Conservation (phyloP, 2,329 filamentous ascomycete species). For the Pseudocercospora pini-densiflorae region DNA sequence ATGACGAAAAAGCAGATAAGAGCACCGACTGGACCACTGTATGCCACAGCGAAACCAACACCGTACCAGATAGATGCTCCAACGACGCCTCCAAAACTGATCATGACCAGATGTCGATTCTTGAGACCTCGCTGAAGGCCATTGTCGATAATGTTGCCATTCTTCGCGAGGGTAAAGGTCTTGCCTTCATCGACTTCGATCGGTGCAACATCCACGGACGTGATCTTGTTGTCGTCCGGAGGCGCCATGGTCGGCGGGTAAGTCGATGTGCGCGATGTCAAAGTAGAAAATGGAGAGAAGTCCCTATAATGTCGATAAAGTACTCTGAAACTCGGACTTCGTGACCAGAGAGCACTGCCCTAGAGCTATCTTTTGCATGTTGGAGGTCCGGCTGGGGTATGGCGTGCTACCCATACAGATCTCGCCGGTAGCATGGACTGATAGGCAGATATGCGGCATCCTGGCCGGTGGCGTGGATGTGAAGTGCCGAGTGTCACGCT, state of each 20-base stretch:
- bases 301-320: not conserved
- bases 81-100: conserved; percentile 25
- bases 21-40: conserved; percentile 22
- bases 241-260: not conserved
- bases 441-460: not conserved
- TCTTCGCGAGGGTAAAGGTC: conserved; percentile 9
- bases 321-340: not conserved
- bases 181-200: conserved; percentile 9
- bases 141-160: conserved; percentile 20
- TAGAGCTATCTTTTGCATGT: not conserved
- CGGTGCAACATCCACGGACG: conserved; percentile 4
- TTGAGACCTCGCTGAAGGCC: conserved; percentile 23
- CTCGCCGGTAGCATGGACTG: not conserved
- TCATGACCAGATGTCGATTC: conserved; percentile 23
- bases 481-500: not conserved
- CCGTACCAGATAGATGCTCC: conserved; percentile 25
- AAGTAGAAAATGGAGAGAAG: not conserved
- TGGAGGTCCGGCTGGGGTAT: not conserved
- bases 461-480: not conserved
- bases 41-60: conserved; percentile 18
- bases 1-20: conserved; percentile 25
- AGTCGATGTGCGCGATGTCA: too few species aligned
- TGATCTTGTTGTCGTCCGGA: conserved; percentile 11
- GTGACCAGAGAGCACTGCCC: not conserved
- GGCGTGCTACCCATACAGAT: not conserved